These are phyloP conservation scores for Cyberlindnera bimundalis DNA, from an alignment of 805 yeast genomes.

Conservation along the genomic window DNA sequence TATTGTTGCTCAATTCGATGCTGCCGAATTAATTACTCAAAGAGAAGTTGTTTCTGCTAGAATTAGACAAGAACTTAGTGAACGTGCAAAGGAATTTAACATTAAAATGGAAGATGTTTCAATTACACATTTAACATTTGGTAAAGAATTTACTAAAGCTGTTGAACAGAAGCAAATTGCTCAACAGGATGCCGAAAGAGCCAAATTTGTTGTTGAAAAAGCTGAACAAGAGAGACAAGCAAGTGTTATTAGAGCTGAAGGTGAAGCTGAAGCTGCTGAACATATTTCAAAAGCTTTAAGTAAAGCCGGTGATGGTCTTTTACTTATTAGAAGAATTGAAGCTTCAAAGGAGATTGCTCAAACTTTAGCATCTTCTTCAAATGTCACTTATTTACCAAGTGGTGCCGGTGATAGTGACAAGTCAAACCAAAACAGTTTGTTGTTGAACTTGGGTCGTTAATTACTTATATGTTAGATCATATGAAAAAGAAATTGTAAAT, in stretches of 20 bases:
- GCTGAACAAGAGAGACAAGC: conserved; percentile 98
- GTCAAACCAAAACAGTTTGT: conserved; percentile 45
- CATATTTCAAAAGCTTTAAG: conserved; percentile 87
- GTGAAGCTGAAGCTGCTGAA: conserved; percentile 99
- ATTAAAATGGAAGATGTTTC: conserved; percentile 94
- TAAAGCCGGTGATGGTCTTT: conserved; percentile 93
- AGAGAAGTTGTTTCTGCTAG: conserved; percentile 90
- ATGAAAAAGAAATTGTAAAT: too few species aligned
- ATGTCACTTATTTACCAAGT: conserved; percentile 84
- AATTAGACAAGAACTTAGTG: conserved; percentile 80
- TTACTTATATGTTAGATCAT: too few species aligned
- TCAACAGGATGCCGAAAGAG: conserved; percentile 98
- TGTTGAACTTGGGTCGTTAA: conserved; percentile 68
- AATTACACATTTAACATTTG: conserved; percentile 96
- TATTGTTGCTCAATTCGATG: conserved; percentile 91
- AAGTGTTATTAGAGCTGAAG: conserved; percentile 93
- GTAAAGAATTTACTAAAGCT: conserved; percentile 94
- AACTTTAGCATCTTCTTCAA: conserved; percentile 78
- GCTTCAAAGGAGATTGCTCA: conserved; percentile 94
- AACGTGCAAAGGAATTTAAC: conserved; percentile 83
- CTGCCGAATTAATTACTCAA: conserved; percentile 95
- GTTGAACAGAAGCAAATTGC: conserved; percentile 99
- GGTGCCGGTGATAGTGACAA: conserved; percentile 33
- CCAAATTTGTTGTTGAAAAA: conserved; percentile 86
- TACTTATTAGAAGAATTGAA: conserved; percentile 91